These are phyloP conservation scores for Cutaneotrichosporon sp. DNA, from an alignment of 1,284 basidiomycete genomes.

Conservation along the genomic window DNA sequence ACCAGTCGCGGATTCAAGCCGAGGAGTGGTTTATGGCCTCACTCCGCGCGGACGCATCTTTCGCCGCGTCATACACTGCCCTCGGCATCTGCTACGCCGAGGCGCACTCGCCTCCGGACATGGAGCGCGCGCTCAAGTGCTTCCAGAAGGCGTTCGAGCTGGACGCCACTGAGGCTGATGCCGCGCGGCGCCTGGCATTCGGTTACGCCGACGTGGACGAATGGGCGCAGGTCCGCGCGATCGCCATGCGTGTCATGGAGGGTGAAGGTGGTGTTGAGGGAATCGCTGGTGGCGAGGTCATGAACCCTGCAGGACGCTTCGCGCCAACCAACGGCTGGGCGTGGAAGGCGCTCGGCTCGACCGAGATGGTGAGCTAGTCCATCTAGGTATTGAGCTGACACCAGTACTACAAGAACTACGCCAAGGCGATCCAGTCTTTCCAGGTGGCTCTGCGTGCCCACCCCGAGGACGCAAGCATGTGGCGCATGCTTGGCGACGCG, in stretches of 20 bases:
- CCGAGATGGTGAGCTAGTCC: conserved; percentile 70
- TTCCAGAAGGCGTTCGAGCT: conserved; percentile 99
- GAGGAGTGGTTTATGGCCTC: conserved; percentile 80
- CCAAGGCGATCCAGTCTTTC: conserved; percentile 77
- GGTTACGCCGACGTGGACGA: conserved; percentile 90
- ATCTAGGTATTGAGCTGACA: neutral
- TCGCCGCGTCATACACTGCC: conserved; percentile 89
- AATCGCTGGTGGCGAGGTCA: conserved; percentile 58
- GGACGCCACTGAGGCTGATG: conserved; percentile 81
- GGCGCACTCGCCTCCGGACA: conserved; percentile 69
- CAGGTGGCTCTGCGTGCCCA: conserved; percentile 84
- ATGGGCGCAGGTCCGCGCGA: conserved; percentile 93
- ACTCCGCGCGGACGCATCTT: conserved; percentile 72
- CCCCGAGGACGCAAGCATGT: conserved; percentile 71
- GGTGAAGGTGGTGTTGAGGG: conserved; percentile 79
- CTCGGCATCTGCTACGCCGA: conserved; percentile 88
- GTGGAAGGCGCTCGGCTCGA: conserved; percentile 94
- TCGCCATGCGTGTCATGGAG: conserved; percentile 86
- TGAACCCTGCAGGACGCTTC: conserved; percentile 55
- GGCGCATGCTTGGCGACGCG: conserved; percentile 89
- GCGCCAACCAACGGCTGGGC: conserved; percentile 90
- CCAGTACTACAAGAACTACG: conserved; percentile 72
- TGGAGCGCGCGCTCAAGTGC: conserved; percentile 84
- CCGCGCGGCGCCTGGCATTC: conserved; percentile 77
- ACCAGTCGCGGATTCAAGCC: conserved; percentile 60